Conservation (phyloP, 208 protist genomes). For the Acanthamoeba castellanii region DNA sequence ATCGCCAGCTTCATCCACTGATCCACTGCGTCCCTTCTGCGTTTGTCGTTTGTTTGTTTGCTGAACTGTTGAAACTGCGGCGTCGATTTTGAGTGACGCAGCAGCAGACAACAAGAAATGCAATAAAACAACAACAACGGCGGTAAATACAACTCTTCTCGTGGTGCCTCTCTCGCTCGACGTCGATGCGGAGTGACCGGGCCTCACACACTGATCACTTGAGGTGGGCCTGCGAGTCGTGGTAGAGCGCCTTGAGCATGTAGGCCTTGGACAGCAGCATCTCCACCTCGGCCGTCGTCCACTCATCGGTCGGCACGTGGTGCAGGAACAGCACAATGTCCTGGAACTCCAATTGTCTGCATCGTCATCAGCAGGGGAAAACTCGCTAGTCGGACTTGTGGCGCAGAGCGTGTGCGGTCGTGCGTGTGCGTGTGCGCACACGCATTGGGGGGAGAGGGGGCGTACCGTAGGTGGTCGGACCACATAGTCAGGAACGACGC, state of each 20-base stretch:
- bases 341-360: slow-evolving; percentile 82
- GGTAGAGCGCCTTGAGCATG: slow-evolving; percentile 66
- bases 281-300: slow-evolving; percentile 87
- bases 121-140: too few species aligned
- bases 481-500: slow-evolving; percentile 88
- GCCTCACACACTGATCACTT: too few species aligned
- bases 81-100: too few species aligned
- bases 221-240: slow-evolving; percentile 69
- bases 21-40: neutral
- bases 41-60: neutral
- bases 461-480: slow-evolving; percentile 77
- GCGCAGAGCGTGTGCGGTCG: neutral
- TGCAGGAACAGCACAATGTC: slow-evolving; percentile 90
- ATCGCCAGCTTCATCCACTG: slow-evolving; percentile 9
- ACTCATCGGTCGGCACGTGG: slow-evolving; percentile 86
- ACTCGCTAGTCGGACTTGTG: neutral
- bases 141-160: too few species aligned
- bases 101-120: neutral
- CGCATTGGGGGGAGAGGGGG: neutral
- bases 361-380: neutral
- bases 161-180: too few species aligned
- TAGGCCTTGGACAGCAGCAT: slow-evolving; percentile 87
- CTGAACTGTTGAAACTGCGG: too few species aligned
- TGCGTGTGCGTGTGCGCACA: too few species aligned
- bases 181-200: neutral